phyloP scores from a whole-genome alignment of 2,329 filamentous ascomycete species.

The Calonectria leucothoes region DNA sequence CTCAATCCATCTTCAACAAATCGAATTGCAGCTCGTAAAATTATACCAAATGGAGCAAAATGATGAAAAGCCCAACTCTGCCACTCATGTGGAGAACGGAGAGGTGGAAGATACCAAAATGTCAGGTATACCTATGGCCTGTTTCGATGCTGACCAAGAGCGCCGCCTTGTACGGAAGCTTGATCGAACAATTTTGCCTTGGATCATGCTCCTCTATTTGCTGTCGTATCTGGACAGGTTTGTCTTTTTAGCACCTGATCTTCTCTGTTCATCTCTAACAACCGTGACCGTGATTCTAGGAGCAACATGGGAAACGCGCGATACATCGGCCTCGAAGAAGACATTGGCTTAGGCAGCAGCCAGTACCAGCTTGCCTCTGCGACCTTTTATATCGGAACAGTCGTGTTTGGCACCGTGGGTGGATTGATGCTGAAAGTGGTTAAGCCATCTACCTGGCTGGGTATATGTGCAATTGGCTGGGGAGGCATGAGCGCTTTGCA shows the following conservation, averaged over 20 bases:
- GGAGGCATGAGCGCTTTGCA: conserved; percentile 25
- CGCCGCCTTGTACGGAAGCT: conserved; percentile 25
- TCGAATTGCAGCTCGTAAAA: neutral
- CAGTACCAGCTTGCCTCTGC: conserved; percentile 24
- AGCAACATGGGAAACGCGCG: conserved; percentile 26
- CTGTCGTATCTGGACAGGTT: conserved; percentile 26
- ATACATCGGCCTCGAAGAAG: conserved; percentile 21
- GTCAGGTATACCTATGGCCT: neutral
- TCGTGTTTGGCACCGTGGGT: conserved; percentile 11
- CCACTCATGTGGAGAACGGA: neutral
- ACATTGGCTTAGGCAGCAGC: conserved; percentile 7
- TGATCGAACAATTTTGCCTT: conserved; percentile 24
- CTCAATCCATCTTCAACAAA: no score
- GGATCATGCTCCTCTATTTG: conserved; percentile 28
- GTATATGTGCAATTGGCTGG: conserved; percentile 26
- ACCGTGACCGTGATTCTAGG: neutral
- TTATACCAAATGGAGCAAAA: neutral
- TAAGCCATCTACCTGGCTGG: conserved; percentile 24
- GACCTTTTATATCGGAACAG: conserved; percentile 21
- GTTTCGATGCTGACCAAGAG: conserved; percentile 11
- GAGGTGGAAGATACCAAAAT: neutral
- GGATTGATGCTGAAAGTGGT: conserved; percentile 28
- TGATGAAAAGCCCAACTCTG: neutral
- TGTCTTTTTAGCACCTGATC: neutral
- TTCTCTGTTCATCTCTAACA: neutral